Evolutionary conservation across 495 filamentous ascomycete genomes (phyloP).

Genomic region (Lasiosphaeria miniovina): DNA sequence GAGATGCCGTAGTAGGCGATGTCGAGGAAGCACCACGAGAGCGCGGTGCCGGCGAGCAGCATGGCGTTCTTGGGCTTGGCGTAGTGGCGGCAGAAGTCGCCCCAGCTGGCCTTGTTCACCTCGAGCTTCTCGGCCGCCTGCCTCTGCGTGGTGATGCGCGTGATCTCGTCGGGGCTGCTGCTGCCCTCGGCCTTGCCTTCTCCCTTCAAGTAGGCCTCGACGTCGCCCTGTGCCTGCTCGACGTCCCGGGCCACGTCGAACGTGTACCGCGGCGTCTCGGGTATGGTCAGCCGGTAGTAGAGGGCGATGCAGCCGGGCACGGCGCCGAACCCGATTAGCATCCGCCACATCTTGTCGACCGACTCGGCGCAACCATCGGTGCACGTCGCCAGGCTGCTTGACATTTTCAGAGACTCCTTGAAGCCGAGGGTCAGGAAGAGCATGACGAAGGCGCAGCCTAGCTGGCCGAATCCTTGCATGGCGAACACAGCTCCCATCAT

Average conservation of each 20-base stretch:
- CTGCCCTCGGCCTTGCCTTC: too few species aligned
- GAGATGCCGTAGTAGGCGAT: conserved; percentile 70
- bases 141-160: conserved; percentile 48
- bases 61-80: conserved; percentile 63
- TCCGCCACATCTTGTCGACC: conserved; percentile 85
- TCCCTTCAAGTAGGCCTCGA: conserved; percentile 61
- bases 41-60: conserved; percentile 71
- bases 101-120: conserved; percentile 61
- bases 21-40: conserved; percentile 69
- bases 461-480: conserved; percentile 79
- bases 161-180: conserved; percentile 61
- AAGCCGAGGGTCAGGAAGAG: conserved; percentile 71
- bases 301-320: conserved; percentile 73
- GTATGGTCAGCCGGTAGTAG: conserved; percentile 86
- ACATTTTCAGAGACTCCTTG: conserved; percentile 59
- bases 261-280: conserved; percentile 70
- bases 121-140: conserved; percentile 46
- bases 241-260: conserved; percentile 76
- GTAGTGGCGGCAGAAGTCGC: conserved; percentile 64
- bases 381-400: conserved; percentile 50
- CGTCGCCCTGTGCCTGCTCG: conserved; percentile 67
- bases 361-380: conserved; percentile 62
- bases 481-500: conserved; percentile 87
- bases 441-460: conserved; percentile 66
- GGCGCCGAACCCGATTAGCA: conserved; percentile 74